Base-by-base conservation (phyloP, 2,329 filamentous ascomycete genomes). In the Hypocreales sp. region DNA sequence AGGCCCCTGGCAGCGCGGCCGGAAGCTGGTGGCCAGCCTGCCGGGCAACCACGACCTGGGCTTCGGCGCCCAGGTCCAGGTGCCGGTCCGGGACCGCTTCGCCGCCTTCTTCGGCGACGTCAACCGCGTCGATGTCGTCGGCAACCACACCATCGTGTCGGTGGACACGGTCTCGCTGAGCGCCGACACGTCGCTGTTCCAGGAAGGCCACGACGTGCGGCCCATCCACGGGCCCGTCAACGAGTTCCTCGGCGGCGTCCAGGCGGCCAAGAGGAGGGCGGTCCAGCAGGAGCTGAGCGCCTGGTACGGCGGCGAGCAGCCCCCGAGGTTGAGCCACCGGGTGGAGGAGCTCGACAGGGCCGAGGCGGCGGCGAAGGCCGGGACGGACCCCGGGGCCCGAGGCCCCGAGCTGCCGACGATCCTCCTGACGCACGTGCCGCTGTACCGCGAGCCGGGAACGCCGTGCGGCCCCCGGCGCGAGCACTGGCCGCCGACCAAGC, bases 41-140 rank as follows among this genome's bases (percentile, higher is more conserved):
- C 90, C 90, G 0, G 90, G 90, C 3, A 98, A 98, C 44, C 90
- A 98, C 47, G 90, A 98, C 47, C 52, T 95, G 22, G 90, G 90
- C 0, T 93, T 95, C 45, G 87, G 82, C 4, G 73, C 73, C 14
- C 79, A 86, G 24, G 75, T 98, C 25, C 82, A 93, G 46, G 47
- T 77, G 7, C 64, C 79, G 0, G 82, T 93, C 19, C 70, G 86
- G 27, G 65, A 90, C 41, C 66, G 90, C 11, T 98, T 95, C 49
- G 71, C 78, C 42, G 72, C 77, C 4, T 93, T 77, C 46, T 95
- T 98, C 53, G 90, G 90, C 5, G 77, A 90, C 30, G 71, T 76
- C n/a, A 95, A 94, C 50, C 67, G 82, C 7, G 74, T 98, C 13
- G 84, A 95, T 48, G 67, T 95, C 5, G 66, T 95, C 28, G 90